Evolutionary conservation across 2,329 filamentous ascomycete species (phyloP), one percentile per base, ranked within the genome.

Genomic region (Bipolaris oryzae): DNA sequence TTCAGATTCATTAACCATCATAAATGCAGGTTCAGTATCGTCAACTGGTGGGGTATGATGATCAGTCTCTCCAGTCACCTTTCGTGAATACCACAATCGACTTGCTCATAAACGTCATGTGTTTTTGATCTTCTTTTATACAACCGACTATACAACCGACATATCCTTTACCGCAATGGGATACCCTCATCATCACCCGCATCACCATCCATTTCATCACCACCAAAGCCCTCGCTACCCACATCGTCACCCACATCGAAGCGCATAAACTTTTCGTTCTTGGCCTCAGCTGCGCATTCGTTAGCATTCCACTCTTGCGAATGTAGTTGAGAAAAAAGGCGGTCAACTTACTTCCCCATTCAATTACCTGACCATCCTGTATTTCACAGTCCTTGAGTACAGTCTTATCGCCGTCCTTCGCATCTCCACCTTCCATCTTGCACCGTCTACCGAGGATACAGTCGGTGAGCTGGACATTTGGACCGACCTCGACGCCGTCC

Each of bases 381-480:
- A 98, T 89, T 77, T 98, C 92, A 68, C 93, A 97, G 58, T 96
- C 91, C 50, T 89, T 92, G 64, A 98, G 77, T n/a, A 87, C 72
- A 2, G 79, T 82, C 70, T 71, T 74, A 20, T 77, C 74, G 34
- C 73, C 64, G 50, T 77, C 66, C 41, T 75, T 78, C 0, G 72
- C 84, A 5, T 84, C 88, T 7, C 88, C 89, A 44, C 91, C 90
- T n/a, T 94, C 93, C 64, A 99, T 86, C 68, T 89, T 88, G 63
- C 89, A 90, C 60, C 91, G 81, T 70, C 89, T 86, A 4, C 95
- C 95, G 38, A 98, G 78, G 31, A 98, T 90, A 71, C 93, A 97
- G 20, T 91, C 90, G 1, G 90, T 95, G 49, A 98, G 80, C 74
- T 92, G 92, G 71, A 89, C 93, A 41, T 89, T 89, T 68, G 91